Conservation (phyloP, 176 grass and related monocot species). For the Sorghum bicolor region Sorghum_bicolor_NCBIv3 NC_012877.2:54643501-54644000, state of each 20-base stretch:
- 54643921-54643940: neutral
- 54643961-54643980: neutral
- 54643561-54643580: neutral
- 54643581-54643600: neutral
- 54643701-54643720: neutral
- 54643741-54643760: neutral
- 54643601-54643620: neutral
- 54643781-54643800: neutral
- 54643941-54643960: neutral
- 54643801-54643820: neutral
- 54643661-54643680: neutral
- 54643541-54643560: neutral
- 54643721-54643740: neutral
- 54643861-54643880: neutral
- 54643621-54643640: neutral
- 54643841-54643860: neutral
- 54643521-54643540: slow-evolving; percentile 4
- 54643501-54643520: neutral
- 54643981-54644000: neutral
- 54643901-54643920: neutral
- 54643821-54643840: neutral
- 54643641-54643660: neutral
- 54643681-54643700: neutral
- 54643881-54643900: neutral
- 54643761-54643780: neutral